These are phyloP conservation scores for Triticum dicoccoides DNA, from an alignment of 176 grass and related monocot genomes.

Conservation along the genomic window DNA sequence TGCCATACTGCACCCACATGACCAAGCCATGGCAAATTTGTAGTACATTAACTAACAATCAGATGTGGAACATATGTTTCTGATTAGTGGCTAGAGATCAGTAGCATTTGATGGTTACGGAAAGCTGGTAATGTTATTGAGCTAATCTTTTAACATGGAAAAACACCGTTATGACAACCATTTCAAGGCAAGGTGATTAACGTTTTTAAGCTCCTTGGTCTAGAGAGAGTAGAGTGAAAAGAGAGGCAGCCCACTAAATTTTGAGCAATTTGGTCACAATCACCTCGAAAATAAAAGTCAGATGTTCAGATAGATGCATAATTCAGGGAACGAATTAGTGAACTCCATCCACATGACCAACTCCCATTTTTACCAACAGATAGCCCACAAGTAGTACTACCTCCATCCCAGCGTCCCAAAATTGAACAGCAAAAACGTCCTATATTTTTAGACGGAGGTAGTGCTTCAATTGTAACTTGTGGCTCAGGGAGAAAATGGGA, in stretches of 20 bases:
- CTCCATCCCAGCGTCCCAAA: no score
- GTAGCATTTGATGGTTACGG: no score
- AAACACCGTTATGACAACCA: background rate
- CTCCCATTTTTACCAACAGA: background rate
- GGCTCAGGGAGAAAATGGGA: background rate
- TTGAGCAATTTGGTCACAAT: background rate
- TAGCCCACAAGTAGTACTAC: background rate
- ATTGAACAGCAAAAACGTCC: no score
- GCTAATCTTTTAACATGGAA: background rate
- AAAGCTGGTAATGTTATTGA: no score
- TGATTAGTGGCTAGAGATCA: no score
- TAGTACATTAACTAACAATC: no score
- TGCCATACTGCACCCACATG: background rate
- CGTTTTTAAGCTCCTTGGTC: background rate
- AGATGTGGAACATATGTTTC: no score
- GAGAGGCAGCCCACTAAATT: background rate
- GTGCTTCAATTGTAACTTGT: background rate
- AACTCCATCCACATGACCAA: background rate
- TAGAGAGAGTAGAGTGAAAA: background rate
- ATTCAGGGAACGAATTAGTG: background rate
- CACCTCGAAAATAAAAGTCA: background rate
- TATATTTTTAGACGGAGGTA: no score
- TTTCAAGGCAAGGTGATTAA: background rate
- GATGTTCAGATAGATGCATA: background rate
- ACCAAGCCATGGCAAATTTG: background rate